Conservation (phyloP, 768 basidiomycete species). For the Candolleomyces aberdarensis region DNA sequence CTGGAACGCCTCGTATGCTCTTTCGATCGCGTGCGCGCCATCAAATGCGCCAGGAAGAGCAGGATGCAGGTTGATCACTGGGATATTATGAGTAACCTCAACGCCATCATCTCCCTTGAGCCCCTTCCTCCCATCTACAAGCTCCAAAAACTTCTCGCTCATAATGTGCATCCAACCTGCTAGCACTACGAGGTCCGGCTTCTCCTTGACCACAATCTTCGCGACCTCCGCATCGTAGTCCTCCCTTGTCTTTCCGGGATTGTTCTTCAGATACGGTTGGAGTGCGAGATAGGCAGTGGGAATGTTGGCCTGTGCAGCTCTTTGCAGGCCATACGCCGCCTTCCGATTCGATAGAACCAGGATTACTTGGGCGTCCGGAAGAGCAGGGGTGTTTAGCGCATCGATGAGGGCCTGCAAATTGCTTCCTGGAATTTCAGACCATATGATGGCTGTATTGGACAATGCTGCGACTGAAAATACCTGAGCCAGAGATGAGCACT, state of each 20-base stretch:
- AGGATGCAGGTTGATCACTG: constrained; percentile 96
- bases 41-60: constrained; percentile 96
- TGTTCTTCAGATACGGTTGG: constrained; percentile 74
- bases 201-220: constrained; percentile 52
- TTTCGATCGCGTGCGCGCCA: constrained; percentile 85
- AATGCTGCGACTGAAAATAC: constrained; percentile 25
- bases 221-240: constrained; percentile 89
- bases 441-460: not conserved
- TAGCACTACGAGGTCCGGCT: constrained; percentile 87
- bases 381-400: constrained; percentile 69
- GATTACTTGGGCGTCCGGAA: constrained; percentile 68
- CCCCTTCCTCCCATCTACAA: constrained; percentile 43
- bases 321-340: too few relatives aligned
- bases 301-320: constrained; percentile 33
- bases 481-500: constrained; percentile 55
- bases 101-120: constrained; percentile 34
- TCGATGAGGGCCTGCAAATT: constrained; percentile 97
- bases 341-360: constrained; percentile 25
- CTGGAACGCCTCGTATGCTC: constrained; percentile 42
- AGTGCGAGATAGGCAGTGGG: constrained; percentile 81
- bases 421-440: constrained; percentile 54
- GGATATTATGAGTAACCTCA: constrained; percentile 37
- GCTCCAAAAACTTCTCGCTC: constrained; percentile 74
- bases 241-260: constrained; percentile 68
- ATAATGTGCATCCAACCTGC: constrained; percentile 99